These are phyloP conservation scores for Capsicum pubescens DNA, from an alignment of 257 asterid genomes.

Conservation along the genomic window DNA sequence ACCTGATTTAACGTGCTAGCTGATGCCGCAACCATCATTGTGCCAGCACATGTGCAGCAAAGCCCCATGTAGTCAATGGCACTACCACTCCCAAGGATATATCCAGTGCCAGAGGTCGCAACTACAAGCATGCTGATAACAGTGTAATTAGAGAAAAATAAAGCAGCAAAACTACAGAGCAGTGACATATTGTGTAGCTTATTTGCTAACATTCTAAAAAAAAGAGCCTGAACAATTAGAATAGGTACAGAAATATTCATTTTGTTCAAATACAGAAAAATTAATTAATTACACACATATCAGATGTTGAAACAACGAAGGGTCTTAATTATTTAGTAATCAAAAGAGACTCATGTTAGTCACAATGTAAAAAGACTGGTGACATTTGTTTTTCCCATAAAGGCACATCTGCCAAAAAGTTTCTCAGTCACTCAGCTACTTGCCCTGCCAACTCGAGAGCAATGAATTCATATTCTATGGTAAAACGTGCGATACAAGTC, in stretches of 20 bases:
- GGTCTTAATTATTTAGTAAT: not conserved
- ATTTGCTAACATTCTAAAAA: constrained; percentile 8
- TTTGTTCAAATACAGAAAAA: not conserved
- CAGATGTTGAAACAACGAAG: not conserved
- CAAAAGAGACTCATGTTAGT: not conserved
- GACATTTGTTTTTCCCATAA: too few relatives aligned
- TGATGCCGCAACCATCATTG: constrained; percentile 99
- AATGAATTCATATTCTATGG: too few relatives aligned
- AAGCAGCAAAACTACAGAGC: constrained; percentile 15
- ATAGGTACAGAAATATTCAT: not conserved
- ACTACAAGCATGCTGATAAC: constrained; percentile 86
- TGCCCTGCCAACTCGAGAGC: too few relatives aligned
- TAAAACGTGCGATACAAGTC: too few relatives aligned
- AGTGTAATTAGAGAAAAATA: constrained; percentile 24
- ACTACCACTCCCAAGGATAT: constrained; percentile 86
- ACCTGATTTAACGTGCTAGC: constrained; percentile 96
- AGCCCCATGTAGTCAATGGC: constrained; percentile 83
- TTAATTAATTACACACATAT: not conserved
- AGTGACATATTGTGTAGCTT: constrained; percentile 10
- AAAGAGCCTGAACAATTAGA: constrained; percentile 20
- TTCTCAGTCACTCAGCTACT: too few relatives aligned
- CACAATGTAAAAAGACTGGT: too few relatives aligned
- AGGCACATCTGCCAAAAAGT: too few relatives aligned
- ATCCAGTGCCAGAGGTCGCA: constrained; percentile 98
- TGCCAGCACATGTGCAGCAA: constrained; percentile 96